phyloP scores from a whole-genome alignment of 768 basidiomycete species.

The Rhodotorula taiwanensis region DNA sequence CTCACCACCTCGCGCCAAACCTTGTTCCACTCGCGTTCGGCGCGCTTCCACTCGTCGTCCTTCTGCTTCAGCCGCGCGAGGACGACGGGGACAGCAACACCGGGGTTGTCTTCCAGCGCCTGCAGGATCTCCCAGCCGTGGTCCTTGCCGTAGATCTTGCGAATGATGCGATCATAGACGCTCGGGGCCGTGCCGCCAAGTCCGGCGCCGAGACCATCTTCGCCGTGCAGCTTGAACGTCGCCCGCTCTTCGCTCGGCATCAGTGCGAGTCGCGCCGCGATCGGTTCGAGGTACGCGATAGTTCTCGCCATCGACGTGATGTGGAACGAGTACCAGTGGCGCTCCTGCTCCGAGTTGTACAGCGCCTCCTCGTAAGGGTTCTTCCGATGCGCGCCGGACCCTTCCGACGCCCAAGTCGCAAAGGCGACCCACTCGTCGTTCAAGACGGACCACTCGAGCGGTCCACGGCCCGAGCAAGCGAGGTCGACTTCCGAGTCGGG shows the following conservation, averaged over 20 bases:
- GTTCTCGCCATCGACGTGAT: conserved; percentile 82
- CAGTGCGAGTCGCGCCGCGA: conserved; percentile 70
- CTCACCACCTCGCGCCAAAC: conserved; percentile 85
- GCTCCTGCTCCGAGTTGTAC: conserved; percentile 94
- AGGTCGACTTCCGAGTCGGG: conserved; percentile 79
- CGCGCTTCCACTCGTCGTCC: conserved; percentile 92
- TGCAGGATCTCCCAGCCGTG: conserved; percentile 66
- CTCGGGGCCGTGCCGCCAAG: conserved; percentile 77
- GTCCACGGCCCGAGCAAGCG: conserved; percentile 89
- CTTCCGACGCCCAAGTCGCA: conserved; percentile 56
- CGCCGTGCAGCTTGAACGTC: conserved; percentile 65
- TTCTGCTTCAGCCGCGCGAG: conserved; percentile 83
- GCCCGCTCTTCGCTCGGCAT: conserved; percentile 83
- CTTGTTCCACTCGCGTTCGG: conserved; percentile 89
- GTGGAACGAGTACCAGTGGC: conserved; percentile 96
- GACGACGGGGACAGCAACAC: conserved; percentile 83
- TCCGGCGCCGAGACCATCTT: conserved; percentile 66
- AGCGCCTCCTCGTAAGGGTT: conserved; percentile 91
- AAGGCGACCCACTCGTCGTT: conserved; percentile 73
- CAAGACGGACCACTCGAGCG: conserved; percentile 87
- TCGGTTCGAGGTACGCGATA: conserved; percentile 80
- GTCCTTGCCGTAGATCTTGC: conserved; percentile 84
- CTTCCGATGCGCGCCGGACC: conserved; percentile 92
- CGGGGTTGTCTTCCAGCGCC: conserved; percentile 84
- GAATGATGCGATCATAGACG: conserved; percentile 84